These are phyloP conservation scores for Nannochloropsis gaditana DNA, from an alignment of 108 stramenopile species.

Conservation along the genomic window DNA sequence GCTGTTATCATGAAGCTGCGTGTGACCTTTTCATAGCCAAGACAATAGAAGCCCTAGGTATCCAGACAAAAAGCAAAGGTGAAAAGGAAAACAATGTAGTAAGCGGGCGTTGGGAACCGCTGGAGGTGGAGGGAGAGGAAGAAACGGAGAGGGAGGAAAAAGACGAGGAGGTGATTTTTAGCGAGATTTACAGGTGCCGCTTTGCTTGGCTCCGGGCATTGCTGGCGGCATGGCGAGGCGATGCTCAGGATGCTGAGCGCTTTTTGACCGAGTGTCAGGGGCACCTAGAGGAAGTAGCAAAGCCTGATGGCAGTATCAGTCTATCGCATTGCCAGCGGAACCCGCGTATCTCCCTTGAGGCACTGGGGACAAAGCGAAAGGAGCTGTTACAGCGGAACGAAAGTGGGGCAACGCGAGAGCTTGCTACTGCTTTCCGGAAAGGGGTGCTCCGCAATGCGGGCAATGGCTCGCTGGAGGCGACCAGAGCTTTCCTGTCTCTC, in stretches of 20 bases:
- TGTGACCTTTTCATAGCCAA: slow-evolving; percentile 6
- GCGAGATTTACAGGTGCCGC: not conserved
- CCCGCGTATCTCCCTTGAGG: not conserved
- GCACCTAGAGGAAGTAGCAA: not conserved
- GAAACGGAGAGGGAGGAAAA: not conserved
- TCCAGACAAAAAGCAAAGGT: not conserved
- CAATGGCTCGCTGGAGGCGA: not conserved
- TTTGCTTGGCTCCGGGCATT: slow-evolving; percentile 13
- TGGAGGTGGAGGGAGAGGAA: not conserved
- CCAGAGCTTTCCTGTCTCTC: not conserved
- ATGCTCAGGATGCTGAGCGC: not conserved
- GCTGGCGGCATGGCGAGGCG: slow-evolving; percentile 7
- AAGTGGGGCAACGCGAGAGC: slow-evolving; percentile 14
- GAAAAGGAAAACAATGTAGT: not conserved
- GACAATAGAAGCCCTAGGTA: not conserved
- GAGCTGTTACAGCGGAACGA: not conserved
- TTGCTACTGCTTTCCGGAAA: not conserved
- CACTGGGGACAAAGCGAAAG: not conserved
- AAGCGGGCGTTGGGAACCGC: not conserved
- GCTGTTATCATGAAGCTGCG: not conserved
- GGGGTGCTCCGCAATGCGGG: not conserved
- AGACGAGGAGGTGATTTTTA: not conserved
- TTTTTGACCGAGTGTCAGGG: not conserved
- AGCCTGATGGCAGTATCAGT: not conserved
- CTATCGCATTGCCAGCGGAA: not conserved